Base-by-base conservation (phyloP, 441 rosid genomes). In the Gossypium gossypioides region DNA sequence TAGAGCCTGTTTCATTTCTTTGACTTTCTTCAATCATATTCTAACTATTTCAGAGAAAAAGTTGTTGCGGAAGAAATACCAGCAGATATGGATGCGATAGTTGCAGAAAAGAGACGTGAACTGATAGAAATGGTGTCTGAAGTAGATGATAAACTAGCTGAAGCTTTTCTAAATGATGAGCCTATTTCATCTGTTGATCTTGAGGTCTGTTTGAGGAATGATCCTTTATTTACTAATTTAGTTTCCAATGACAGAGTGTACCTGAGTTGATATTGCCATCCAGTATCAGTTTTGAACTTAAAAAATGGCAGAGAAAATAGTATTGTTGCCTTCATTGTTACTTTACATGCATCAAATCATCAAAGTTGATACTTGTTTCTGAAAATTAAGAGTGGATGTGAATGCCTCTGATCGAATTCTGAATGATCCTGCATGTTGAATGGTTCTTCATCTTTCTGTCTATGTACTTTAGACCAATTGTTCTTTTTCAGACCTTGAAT, bases 121-220 rank as follows among this genome's bases (percentile, higher is more conserved):
- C 80, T 96, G 51, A 84, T 96, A 63, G 99, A 92, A 83, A 75
- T 52, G 52, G 97, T 92, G 79, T 96, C 99, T 32, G 99, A 96
- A 85, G 98, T 96, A 69, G 99, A 96, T 72, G 98, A 96, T 58
- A 77, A 82, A 74, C 96, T 96, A 64, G 99, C 98, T 4, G 98
- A 96, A 78, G 80, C 82, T 22, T 96, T 96, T 81, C 89, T 96
- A 9, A 80, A 80, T 56, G 99, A 96, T 75, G 98, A 92, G 55
- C 95, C 96, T 68, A 87, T 96, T 63, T 81, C 96, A 67, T 16
- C 92, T 69, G 10, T 81, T 72, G 96, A 91, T 57, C 96, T 96
- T 74, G 91, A 92, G 97, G 99, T 92, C 60, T 76, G 79, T 77
- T 71, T 68, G 6, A 8, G 15, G 65, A 16, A 40, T 25, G 6